phyloP scores from a whole-genome alignment of 345 rosid species.

The Dovyalis caffra region DNA sequence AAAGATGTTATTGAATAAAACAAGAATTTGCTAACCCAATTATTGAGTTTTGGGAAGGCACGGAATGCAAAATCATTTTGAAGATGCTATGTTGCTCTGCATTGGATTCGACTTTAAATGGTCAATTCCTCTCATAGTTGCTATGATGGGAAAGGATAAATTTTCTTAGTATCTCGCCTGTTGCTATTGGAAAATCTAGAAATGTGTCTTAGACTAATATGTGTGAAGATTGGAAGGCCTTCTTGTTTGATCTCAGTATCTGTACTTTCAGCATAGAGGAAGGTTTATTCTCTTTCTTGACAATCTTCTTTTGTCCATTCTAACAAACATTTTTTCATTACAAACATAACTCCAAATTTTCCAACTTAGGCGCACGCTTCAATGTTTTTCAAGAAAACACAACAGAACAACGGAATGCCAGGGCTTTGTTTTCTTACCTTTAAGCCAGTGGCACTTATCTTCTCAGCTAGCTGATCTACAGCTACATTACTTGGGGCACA shows the following conservation, averaged over 20 bases:
- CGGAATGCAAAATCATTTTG: not conserved
- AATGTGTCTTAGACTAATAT: not conserved
- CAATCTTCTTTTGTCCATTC: not conserved
- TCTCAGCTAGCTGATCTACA: slow-evolving; percentile 98
- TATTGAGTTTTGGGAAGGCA: not conserved
- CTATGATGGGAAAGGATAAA: not conserved
- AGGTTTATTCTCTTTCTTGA: not conserved
- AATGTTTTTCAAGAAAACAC: not conserved
- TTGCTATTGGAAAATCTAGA: not conserved
- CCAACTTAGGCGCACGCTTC: no score
- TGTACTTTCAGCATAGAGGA: not conserved
- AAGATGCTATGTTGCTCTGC: not conserved
- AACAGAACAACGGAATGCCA: not conserved
- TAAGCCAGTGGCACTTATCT: slow-evolving; percentile 96
- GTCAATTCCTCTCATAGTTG: not conserved
- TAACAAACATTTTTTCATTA: not conserved
- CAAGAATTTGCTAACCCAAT: not conserved
- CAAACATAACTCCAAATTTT: not conserved
- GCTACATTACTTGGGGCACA: slow-evolving; percentile 99
- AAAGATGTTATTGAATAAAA: not conserved
- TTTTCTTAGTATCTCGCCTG: not conserved
- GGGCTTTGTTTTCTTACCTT: slow-evolving; percentile 51
- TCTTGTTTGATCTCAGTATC: not conserved
- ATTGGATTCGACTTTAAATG: not conserved
- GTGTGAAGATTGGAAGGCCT: not conserved